A percentile compares a stretch with the other conserved stretches of the same genome.
These are phyloP conservation scores for Sanghuangporus weigelae DNA, from an alignment of 1,284 basidiomycete genomes.

Conservation along the genomic window DNA sequence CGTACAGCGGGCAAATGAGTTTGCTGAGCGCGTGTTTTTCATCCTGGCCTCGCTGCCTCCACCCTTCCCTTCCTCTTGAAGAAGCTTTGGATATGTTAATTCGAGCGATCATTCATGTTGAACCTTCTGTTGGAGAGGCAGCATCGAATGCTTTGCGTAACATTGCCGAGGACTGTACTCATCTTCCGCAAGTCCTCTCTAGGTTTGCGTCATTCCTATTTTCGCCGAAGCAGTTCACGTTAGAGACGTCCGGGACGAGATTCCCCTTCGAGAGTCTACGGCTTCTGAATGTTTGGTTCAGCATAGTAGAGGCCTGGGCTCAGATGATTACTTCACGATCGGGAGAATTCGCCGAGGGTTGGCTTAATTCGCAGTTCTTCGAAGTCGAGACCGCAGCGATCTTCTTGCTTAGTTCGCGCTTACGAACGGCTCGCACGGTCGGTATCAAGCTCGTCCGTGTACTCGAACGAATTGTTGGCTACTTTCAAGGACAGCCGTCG, in stretches of 20 bases:
- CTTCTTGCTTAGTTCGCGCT: slow-evolving; percentile 73
- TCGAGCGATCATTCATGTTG: slow-evolving; percentile 79
- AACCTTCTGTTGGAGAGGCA: slow-evolving; percentile 67
- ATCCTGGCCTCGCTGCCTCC: slow-evolving; percentile 80
- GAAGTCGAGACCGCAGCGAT: slow-evolving; percentile 73
- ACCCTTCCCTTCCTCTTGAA: slow-evolving; percentile 46
- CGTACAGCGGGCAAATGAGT: slow-evolving; percentile 61
- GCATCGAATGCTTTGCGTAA: slow-evolving; percentile 69
- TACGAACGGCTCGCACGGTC: slow-evolving; percentile 41
- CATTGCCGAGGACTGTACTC: slow-evolving; percentile 59
- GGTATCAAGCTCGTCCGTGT: slow-evolving; percentile 60
- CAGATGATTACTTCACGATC: slow-evolving; percentile 39
- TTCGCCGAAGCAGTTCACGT: slow-evolving; percentile 60
- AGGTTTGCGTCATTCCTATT: slow-evolving; percentile 78
- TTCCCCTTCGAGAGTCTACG: slow-evolving; percentile 60
- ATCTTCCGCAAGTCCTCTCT: slow-evolving; percentile 60
- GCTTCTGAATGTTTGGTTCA: slow-evolving; percentile 72
- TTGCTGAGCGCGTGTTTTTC: slow-evolving; percentile 80
- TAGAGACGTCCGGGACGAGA: slow-evolving; percentile 55
- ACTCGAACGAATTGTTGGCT: slow-evolving; percentile 40
- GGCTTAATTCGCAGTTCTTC: slow-evolving; percentile 38
- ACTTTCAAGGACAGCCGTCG: slow-evolving; percentile 34
- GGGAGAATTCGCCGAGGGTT: slow-evolving; percentile 32
- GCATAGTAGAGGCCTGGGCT: slow-evolving; percentile 69
- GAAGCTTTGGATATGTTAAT: slow-evolving; percentile 80